These are phyloP conservation scores for Trichoderma semiorbis DNA, from an alignment of 2,329 filamentous ascomycete species.

Conservation along the genomic window DNA sequence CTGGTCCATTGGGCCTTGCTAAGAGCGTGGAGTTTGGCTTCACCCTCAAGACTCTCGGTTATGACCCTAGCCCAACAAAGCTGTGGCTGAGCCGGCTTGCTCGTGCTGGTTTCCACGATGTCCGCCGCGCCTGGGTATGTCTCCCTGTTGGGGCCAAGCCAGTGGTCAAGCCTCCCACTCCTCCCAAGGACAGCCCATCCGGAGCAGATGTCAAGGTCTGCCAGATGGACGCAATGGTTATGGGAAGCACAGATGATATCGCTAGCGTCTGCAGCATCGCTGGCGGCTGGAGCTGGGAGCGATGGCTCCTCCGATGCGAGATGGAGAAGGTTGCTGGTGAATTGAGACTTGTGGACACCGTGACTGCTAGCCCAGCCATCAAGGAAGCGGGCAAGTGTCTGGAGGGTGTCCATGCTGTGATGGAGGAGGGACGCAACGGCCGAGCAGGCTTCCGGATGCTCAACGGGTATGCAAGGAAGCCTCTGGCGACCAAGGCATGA, in stretches of 20 bases:
- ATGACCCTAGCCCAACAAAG: conserved; percentile 81
- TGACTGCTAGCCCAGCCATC: conserved; percentile 49
- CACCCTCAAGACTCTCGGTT: conserved; percentile 82
- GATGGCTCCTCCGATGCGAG: conserved; percentile 87
- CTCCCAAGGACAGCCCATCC: conserved; percentile 35
- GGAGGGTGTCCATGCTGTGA: conserved; percentile 56
- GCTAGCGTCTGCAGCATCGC: conserved; percentile 77
- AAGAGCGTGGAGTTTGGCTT: conserved; percentile 91
- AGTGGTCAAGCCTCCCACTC: conserved; percentile 30
- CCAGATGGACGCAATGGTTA: conserved; percentile 59
- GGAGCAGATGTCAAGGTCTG: conserved; percentile 43
- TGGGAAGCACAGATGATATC: conserved; percentile 66
- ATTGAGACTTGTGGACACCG: conserved; percentile 51
- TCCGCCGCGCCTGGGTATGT: conserved; percentile 84
- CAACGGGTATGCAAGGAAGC: conserved; percentile 63
- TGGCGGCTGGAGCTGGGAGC: conserved; percentile 91
- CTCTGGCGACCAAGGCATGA: conserved; percentile 29
- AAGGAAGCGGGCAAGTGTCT: conserved; percentile 57
- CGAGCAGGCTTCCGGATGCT: conserved; percentile 60
- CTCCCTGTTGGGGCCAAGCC: conserved; percentile 69
- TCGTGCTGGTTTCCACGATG: conserved; percentile 71
- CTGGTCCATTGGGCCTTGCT: conserved; percentile 73
- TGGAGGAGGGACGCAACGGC: conserved; percentile 60
- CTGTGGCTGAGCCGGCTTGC: conserved; percentile 72
- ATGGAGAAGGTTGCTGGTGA: conserved; percentile 75